These are phyloP conservation scores for Solanum piurae DNA, from an alignment of 257 asterid species.

Conservation along the genomic window DNA sequence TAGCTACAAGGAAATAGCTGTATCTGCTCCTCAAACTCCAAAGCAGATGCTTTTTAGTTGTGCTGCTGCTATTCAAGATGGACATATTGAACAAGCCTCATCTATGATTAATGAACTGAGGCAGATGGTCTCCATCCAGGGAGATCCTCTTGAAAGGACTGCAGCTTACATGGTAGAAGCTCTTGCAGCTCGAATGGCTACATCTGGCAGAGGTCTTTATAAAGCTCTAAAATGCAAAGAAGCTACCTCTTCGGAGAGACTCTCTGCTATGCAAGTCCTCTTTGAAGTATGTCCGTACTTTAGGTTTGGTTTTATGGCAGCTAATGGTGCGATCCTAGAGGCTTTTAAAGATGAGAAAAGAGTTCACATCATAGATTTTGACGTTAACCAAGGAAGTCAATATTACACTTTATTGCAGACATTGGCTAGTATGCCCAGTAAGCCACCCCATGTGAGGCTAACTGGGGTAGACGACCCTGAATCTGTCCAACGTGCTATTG, in stretches of 20 bases:
- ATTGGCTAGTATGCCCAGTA: constrained; percentile 41
- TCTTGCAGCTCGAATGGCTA: constrained; percentile 71
- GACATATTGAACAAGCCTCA: constrained; percentile 40
- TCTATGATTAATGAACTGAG: constrained; percentile 53
- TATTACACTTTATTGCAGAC: constrained; percentile 74
- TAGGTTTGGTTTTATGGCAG: constrained; percentile 83
- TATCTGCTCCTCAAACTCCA: constrained; percentile 24
- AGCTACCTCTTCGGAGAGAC: constrained; percentile 61
- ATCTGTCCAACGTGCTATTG: constrained; percentile 68
- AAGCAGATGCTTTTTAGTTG: constrained; percentile 67
- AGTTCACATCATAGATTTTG: constrained; percentile 83
- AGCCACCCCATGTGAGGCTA: constrained; percentile 44
- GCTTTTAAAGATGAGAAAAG: constrained; percentile 47
- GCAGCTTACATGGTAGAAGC: constrained; percentile 99
- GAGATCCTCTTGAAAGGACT: constrained; percentile 74
- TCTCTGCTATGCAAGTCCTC: constrained; percentile 94
- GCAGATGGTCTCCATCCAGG: constrained; percentile 68
- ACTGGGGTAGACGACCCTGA: constrained; percentile 97
- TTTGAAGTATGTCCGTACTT: constrained; percentile 95
- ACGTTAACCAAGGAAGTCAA: constrained; percentile 92
- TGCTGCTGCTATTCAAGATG: constrained; percentile 56
- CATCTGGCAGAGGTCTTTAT: constrained; percentile 88
- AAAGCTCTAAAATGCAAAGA: constrained; percentile 75
- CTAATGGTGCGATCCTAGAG: constrained; percentile 75
- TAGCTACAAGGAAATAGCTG: constrained; percentile 28